A percentile compares a stretch with the other conserved stretches of the same genome.
Conservation (phyloP, 2,329 filamentous ascomycete species). For the Aspergillus costaricaensis region DNA sequence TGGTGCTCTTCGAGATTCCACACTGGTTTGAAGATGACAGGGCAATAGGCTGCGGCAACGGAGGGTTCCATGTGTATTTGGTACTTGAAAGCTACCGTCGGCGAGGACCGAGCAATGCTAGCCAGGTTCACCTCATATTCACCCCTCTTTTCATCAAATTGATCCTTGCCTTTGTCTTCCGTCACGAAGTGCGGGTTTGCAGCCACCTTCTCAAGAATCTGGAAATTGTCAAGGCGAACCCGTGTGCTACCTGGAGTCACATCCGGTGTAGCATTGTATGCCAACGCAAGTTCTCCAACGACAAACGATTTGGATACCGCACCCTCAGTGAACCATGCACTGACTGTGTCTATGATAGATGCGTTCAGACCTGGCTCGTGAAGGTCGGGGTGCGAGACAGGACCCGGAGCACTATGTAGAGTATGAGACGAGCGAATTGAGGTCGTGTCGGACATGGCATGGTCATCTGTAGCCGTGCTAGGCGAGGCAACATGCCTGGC, state of each 20-base stretch:
- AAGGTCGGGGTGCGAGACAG: constrained; percentile 80
- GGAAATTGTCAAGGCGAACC: constrained; percentile 85
- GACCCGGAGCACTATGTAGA: constrained; percentile 65
- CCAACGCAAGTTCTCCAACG: constrained; percentile 84
- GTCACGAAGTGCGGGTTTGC: constrained; percentile 90
- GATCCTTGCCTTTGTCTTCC: constrained; percentile 48
- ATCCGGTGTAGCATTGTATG: constrained; percentile 61
- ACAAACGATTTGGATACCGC: constrained; percentile 71
- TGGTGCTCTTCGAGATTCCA: constrained; percentile 87
- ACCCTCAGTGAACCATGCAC: constrained; percentile 76
- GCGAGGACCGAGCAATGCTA: constrained; percentile 65
- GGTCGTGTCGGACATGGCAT: constrained; percentile 78
- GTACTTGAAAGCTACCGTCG: constrained; percentile 85
- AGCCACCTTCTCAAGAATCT: constrained; percentile 84
- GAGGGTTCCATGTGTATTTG: constrained; percentile 72
- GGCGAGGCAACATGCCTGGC: constrained; percentile 49
- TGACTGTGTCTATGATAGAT: constrained; percentile 91
- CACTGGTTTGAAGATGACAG: constrained; percentile 69
- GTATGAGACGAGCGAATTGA: constrained; percentile 89
- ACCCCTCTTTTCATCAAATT: constrained; percentile 64
- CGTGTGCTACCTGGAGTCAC: constrained; percentile 55
- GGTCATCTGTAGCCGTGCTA: constrained; percentile 61
- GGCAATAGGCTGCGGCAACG: constrained; percentile 62
- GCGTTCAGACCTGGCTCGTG: constrained; percentile 77
- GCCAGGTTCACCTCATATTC: constrained; percentile 77